These are phyloP conservation scores for Tuber melanosporum DNA, from an alignment of 495 filamentous ascomycete species.

Conservation along the genomic window DNA sequence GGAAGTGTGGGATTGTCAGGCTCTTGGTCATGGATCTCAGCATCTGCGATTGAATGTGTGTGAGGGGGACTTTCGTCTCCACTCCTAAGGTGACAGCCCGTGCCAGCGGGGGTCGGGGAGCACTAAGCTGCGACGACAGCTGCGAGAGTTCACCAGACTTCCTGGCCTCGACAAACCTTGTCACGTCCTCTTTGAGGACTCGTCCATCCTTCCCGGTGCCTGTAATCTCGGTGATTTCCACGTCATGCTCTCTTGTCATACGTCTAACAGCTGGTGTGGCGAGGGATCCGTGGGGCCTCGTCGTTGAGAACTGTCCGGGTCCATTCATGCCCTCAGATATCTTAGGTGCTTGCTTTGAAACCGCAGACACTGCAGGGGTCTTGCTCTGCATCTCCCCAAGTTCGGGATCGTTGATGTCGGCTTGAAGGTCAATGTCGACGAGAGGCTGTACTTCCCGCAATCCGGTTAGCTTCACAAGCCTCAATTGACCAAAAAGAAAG, in stretches of 20 bases:
- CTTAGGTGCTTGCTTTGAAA: neutral
- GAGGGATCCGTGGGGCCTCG: slow-evolving; percentile 57
- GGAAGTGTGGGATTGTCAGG: slow-evolving; percentile 83
- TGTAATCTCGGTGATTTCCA: slow-evolving; percentile 67
- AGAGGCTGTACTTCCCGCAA: slow-evolving; percentile 51
- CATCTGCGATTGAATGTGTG: slow-evolving; percentile 81
- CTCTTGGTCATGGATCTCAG: slow-evolving; percentile 98
- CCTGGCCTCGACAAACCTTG: slow-evolving; percentile 53
- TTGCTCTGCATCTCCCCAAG: slow-evolving; percentile 46
- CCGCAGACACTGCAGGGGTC: slow-evolving; percentile 30
- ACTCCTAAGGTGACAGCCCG: slow-evolving; percentile 18
- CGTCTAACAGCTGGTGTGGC: slow-evolving; percentile 93
- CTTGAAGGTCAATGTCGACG: slow-evolving; percentile 67
- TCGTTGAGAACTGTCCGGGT: slow-evolving; percentile 26
- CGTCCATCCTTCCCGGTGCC: slow-evolving; percentile 91
- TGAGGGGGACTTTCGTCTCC: slow-evolving; percentile 62
- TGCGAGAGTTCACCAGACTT: slow-evolving; percentile 21
- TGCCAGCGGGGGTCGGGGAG: slow-evolving; percentile 17
- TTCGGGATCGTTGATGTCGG: slow-evolving; percentile 46
- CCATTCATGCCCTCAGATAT: neutral
- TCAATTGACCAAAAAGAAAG: neutral
- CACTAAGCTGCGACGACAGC: slow-evolving; percentile 9
- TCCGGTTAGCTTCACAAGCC: slow-evolving; percentile 16
- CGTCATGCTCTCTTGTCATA: slow-evolving; percentile 64
- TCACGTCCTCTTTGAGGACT: slow-evolving; percentile 90